phyloP scores from a whole-genome alignment of 169 alveolate genomes.

The Miamiensis avidus region DNA sequence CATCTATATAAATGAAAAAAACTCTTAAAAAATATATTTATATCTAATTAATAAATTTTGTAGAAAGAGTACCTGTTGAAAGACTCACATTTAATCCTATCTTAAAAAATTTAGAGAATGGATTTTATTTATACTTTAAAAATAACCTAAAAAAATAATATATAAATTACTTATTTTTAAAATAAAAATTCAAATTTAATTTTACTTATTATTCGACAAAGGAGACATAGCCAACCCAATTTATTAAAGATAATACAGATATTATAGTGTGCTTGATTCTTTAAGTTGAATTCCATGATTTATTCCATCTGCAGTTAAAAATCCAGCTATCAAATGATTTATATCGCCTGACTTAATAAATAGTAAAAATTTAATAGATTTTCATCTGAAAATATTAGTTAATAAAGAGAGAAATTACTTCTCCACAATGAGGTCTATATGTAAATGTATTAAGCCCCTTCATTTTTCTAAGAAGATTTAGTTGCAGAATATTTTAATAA shows the following conservation, averaged over 20 bases:
- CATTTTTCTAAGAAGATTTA: conserved; percentile 82
- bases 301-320: conserved; percentile 86
- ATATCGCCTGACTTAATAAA: conserved; percentile 77
- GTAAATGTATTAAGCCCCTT: conserved; percentile 80
- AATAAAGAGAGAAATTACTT: conserved; percentile 37
- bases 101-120: conserved; percentile 86
- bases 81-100: conserved; percentile 92
- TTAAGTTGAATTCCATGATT: conserved; percentile 87
- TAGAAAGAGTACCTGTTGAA: conserved; percentile 62
- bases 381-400: neutral
- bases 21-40: no score
- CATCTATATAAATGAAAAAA: conserved; percentile 63
- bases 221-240: conserved; percentile 95
- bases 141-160: conserved; percentile 14
- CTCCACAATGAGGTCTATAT: conserved; percentile 94
- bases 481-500: conserved; percentile 84
- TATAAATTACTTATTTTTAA: conserved; percentile 47
- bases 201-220: conserved; percentile 90
- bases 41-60: no score
- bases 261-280: conserved; percentile 85
- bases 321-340: conserved; percentile 88
- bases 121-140: conserved; percentile 56
- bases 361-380: neutral
- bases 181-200: no score
- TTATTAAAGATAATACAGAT: conserved; percentile 88